Percentiles rank a stretch among this genome's conserved stretches.
Conservation (phyloP, 2,329 filamentous ascomycete species). For the Rhynchosporium graminicola region DNA sequence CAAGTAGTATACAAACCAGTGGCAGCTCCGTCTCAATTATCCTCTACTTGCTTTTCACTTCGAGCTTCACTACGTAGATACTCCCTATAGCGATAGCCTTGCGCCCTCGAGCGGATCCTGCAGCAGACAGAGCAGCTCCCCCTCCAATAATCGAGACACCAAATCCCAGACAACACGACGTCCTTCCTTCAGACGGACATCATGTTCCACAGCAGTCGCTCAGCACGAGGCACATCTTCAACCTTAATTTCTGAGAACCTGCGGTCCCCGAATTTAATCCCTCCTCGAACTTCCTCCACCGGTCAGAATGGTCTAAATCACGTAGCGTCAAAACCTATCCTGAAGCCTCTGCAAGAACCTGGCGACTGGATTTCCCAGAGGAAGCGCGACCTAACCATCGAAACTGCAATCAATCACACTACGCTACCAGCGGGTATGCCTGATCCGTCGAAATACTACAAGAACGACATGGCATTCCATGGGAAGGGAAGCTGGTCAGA, state of each 20-base stretch:
- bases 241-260: constrained; percentile 32
- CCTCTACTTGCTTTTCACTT: background rate
- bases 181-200: constrained; percentile 7
- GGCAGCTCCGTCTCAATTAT: background rate
- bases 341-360: constrained; percentile 57
- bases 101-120: constrained; percentile 16
- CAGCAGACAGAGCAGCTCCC: constrained; percentile 6
- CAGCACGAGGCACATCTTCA: constrained; percentile 21
- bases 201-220: constrained; percentile 29
- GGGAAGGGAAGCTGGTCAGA: constrained; percentile 56
- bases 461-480: constrained; percentile 38
- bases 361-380: constrained; percentile 58
- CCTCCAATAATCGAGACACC: constrained; percentile 13
- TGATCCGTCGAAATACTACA: constrained; percentile 35
- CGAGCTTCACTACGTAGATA: constrained; percentile 1
- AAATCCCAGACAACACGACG: constrained; percentile 1
- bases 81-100: constrained; percentile 4
- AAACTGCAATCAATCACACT: constrained; percentile 32
- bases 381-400: constrained; percentile 36
- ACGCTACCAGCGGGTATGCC: constrained; percentile 29
- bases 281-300: constrained; percentile 71
- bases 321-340: constrained; percentile 41
- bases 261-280: constrained; percentile 66
- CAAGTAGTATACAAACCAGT: background rate
- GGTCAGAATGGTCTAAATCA: constrained; percentile 45